These are phyloP conservation scores for Ochetophila trinervis DNA, from an alignment of 306 rosid species.

Conservation along the genomic window DNA sequence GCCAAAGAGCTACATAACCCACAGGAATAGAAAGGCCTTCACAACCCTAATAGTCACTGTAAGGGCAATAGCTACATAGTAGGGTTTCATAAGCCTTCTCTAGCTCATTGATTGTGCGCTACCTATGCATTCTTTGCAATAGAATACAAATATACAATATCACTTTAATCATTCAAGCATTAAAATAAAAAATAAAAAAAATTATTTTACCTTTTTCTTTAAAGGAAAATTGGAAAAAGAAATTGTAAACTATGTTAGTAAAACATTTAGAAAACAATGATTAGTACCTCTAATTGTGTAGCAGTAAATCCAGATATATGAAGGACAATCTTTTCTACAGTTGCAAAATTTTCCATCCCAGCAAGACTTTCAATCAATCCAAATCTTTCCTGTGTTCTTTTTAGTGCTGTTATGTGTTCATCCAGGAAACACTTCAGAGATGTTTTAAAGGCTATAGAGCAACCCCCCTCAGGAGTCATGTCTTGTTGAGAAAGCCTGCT, in stretches of 20 bases:
- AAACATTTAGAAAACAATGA: constrained; percentile 13
- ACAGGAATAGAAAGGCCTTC: no score
- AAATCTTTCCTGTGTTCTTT: constrained; percentile 27
- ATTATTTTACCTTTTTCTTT: no score
- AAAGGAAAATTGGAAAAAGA: background rate
- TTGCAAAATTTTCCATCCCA: constrained; percentile 28
- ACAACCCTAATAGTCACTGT: no score
- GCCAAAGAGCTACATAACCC: no score
- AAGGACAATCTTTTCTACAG: constrained; percentile 45
- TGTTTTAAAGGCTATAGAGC: constrained; percentile 48
- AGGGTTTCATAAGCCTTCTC: no score
- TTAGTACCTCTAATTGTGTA: constrained; percentile 74
- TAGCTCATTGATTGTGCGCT: no score
- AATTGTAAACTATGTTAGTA: background rate
- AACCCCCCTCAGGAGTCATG: constrained; percentile 50
- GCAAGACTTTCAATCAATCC: constrained; percentile 20
- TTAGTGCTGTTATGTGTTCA: constrained; percentile 33
- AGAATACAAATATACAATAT: no score
- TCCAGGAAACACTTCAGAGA: constrained; percentile 57
- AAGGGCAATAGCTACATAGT: no score
- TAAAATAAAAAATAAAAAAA: no score
- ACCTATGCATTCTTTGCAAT: no score
- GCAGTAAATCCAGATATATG: constrained; percentile 61
- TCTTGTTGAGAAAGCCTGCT: constrained; percentile 54
- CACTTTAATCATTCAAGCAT: no score